These are phyloP conservation scores for Panicum hallii DNA, from an alignment of 202 grass and related monocot species.

Conservation along the genomic window DNA sequence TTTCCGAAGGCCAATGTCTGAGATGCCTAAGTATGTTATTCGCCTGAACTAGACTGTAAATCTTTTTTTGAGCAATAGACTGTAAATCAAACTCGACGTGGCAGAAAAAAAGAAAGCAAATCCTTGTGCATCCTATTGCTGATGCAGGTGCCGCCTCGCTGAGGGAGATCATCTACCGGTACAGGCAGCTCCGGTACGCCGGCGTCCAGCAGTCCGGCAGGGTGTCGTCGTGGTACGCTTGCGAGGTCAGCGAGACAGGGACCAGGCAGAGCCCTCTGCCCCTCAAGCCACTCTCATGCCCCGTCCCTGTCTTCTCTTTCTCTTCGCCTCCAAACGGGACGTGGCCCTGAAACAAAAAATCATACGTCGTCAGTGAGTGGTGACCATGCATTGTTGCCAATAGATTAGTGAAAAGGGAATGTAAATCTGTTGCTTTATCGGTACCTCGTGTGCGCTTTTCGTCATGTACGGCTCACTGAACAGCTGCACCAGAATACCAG, in stretches of 20 bases:
- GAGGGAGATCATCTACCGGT: slow-evolving; percentile 46
- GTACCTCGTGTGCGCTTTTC: slow-evolving; percentile 61
- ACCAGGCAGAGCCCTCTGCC: slow-evolving; percentile 72
- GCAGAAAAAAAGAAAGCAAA: not conserved
- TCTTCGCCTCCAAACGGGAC: slow-evolving; percentile 52
- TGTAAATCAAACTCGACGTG: not conserved
- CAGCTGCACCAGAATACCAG: slow-evolving; percentile 52
- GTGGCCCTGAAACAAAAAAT: slow-evolving; percentile 30
- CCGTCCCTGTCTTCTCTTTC: slow-evolving; percentile 33
- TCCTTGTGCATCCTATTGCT: not conserved
- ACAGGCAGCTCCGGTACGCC: slow-evolving; percentile 52
- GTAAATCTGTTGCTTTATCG: not conserved
- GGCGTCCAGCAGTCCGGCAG: slow-evolving; percentile 64
- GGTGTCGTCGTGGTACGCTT: slow-evolving; percentile 49
- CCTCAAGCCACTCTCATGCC: slow-evolving; percentile 48
- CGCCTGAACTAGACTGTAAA: too few species aligned
- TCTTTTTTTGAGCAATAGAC: too few species aligned
- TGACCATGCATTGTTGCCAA: not conserved
- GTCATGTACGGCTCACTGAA: slow-evolving; percentile 69
- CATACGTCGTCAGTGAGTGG: not conserved
- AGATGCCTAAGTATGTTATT: too few species aligned
- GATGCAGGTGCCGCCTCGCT: not conserved
- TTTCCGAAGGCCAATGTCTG: too few species aligned
- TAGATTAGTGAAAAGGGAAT: not conserved
- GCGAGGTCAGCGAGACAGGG: slow-evolving; percentile 65